Evolutionary conservation across 2,329 filamentous ascomycete genomes (phyloP).

Genomic region (Hypoxylon sp.): DNA sequence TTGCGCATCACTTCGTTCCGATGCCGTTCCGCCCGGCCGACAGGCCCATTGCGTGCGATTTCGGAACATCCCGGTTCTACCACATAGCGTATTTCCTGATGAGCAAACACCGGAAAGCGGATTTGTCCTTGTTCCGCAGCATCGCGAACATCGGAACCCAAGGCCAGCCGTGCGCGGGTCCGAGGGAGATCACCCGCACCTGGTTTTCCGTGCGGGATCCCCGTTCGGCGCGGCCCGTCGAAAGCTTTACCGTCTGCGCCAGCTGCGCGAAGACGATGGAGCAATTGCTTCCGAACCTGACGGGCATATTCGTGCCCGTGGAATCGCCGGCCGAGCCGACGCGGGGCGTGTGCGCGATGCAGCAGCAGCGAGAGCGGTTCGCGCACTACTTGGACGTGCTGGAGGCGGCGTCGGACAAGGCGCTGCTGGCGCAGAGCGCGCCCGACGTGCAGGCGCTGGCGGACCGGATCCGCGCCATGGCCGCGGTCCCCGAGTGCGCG

Average conservation of each 20-base stretch:
- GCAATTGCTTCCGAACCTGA: slow-evolving; percentile 77
- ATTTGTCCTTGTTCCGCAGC: slow-evolving; percentile 76
- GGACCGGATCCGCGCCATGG: slow-evolving; percentile 70
- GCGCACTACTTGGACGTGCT: slow-evolving; percentile 70
- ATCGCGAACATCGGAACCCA: slow-evolving; percentile 72
- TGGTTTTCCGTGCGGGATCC: slow-evolving; percentile 85
- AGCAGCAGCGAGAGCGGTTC: slow-evolving; percentile 64
- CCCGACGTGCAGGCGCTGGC: slow-evolving; percentile 73
- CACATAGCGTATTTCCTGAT: slow-evolving; percentile 86
- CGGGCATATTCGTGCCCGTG: slow-evolving; percentile 71
- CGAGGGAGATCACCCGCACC: slow-evolving; percentile 64
- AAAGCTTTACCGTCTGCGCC: slow-evolving; percentile 80
- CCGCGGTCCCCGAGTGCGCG: slow-evolving; percentile 70
- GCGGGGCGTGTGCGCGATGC: slow-evolving; percentile 75
- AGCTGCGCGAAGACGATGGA: slow-evolving; percentile 79
- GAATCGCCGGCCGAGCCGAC: slow-evolving; percentile 60
- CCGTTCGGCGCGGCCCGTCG: slow-evolving; percentile 70
- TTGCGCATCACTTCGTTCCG: slow-evolving; percentile 73
- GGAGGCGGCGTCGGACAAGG: slow-evolving; percentile 67
- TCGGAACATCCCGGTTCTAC: slow-evolving; percentile 82
- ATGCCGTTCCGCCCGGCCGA: slow-evolving; percentile 68
- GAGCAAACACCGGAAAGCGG: slow-evolving; percentile 73
- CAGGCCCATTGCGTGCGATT: slow-evolving; percentile 76
- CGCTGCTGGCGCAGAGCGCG: slow-evolving; percentile 57
- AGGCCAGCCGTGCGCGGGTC: slow-evolving; percentile 69